Conservation (phyloP, 805 yeast species). For the Clavispora carvajalis region DNA sequence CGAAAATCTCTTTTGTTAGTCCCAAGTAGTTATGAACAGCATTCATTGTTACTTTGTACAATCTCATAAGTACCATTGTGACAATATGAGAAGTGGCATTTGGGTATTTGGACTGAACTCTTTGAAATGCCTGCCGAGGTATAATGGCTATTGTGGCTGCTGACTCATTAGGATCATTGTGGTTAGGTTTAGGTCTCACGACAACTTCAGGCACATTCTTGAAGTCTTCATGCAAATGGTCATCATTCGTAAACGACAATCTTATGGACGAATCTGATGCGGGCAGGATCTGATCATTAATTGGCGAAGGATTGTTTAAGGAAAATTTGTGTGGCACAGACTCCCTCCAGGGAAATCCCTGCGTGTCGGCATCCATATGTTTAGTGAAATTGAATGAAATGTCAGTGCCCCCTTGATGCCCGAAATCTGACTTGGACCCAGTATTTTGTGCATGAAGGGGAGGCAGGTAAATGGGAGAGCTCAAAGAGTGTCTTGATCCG, state of each 20-base stretch:
- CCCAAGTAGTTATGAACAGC: conserved; percentile 87
- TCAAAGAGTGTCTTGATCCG: conserved; percentile 16
- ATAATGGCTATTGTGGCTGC: conserved; percentile 84
- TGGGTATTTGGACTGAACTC: conserved; percentile 71
- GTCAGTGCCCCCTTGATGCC: not conserved
- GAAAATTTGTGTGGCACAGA: not conserved
- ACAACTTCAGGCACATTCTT: conserved; percentile 39
- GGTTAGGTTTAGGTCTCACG: conserved; percentile 56
- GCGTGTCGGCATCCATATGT: not conserved
- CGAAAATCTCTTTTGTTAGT: conserved; percentile 71
- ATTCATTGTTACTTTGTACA: conserved; percentile 86
- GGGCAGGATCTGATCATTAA: not conserved
- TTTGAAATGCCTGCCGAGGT: conserved; percentile 75
- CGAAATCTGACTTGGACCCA: not conserved
- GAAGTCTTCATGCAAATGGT: not conserved
- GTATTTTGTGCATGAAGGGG: not conserved
- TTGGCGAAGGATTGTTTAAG: not conserved
- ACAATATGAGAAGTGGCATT: conserved; percentile 90
- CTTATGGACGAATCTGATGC: not conserved
- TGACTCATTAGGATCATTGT: conserved; percentile 4
- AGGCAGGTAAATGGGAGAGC: not conserved
- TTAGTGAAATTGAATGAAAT: not conserved
- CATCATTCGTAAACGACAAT: not conserved
- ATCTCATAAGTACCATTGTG: conserved; percentile 81
- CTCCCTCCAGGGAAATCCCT: not conserved